Conservation (phyloP, 1,139 yeast species). For the Blastobotrys buckinghamii region DNA sequence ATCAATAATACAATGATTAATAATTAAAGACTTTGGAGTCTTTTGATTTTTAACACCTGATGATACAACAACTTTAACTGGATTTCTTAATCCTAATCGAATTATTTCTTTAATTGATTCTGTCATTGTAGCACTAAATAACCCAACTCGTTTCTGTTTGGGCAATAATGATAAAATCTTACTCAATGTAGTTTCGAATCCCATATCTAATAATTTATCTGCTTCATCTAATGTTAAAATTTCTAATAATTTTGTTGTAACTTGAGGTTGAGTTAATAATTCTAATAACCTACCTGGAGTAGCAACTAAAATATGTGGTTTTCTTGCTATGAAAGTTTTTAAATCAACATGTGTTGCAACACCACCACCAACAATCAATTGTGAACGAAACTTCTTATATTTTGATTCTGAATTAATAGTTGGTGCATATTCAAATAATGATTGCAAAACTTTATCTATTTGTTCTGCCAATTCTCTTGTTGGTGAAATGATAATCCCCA, state of each 20-base stretch:
- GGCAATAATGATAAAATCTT: conserved; percentile 65
- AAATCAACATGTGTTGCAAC: conserved; percentile 67
- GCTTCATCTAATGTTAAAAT: conserved; percentile 87
- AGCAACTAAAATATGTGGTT: conserved; percentile 76
- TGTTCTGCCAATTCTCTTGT: conserved; percentile 91
- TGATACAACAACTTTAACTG: conserved; percentile 74
- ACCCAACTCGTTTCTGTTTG: conserved; percentile 87
- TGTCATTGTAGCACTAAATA: conserved; percentile 85
- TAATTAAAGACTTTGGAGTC: conserved; percentile 58
- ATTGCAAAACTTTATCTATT: conserved; percentile 60
- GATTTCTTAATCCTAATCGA: conserved; percentile 70
- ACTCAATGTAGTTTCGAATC: conserved; percentile 66
- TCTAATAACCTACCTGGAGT: conserved; percentile 91
- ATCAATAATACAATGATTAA: conserved; percentile 55
- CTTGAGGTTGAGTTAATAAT: conserved; percentile 44
- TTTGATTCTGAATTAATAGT: conserved; percentile 31
- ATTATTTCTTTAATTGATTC: conserved; percentile 51
- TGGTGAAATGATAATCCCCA: conserved; percentile 74
- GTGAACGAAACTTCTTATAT: conserved; percentile 46
- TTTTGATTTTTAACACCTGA: conserved; percentile 33
- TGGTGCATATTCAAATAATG: conserved; percentile 56
- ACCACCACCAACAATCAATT: conserved; percentile 75
- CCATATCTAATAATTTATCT: conserved; percentile 74
- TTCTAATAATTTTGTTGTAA: conserved; percentile 50
- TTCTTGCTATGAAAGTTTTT: conserved; percentile 45